Base-by-base conservation (phyloP, 192 early-diverging fungal genomes). In the Geranomyces variabilis region DNA sequence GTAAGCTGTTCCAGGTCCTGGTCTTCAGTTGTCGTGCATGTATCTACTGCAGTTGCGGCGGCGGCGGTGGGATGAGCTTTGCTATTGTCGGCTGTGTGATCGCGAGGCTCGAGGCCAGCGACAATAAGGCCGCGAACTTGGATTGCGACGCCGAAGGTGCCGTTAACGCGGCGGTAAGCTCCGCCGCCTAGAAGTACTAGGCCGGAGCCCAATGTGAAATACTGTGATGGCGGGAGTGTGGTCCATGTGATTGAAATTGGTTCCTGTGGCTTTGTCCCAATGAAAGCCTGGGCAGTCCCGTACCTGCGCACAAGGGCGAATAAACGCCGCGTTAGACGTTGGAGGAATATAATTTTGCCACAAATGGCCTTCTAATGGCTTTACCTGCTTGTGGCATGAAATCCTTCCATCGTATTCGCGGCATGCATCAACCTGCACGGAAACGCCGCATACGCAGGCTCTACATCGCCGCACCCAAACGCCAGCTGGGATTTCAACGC, bases 321-420 rank as follows among this genome's bases (percentile, higher is more conserved):
- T 26, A 44, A 30, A 62, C 19, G 14, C 29, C 51, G 31, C 15
- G 0, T 13, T 10, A 8, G 26, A n/a, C 2, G n/a, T 17, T 9
- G 15, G 19, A 28, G 12, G 65, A 14, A 70, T 12, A 15, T 33
- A n/a, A n/a, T n/a, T n/a, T n/a, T n/a, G n/a, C n/a, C n/a, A n/a
- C n/a, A n/a, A n/a, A n/a, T n/a, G n/a, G n/a, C n/a, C n/a, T n/a
- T 9, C 10, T 44, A 17, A 30, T 28, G 26, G 17, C 29, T 57
- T 5, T 69, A 74, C 73, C 73, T 68, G 57, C 73, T 74, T 31
- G 71, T 70, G 19, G 26, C 22, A 43, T 74, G 73, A 1, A 28
- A 62, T 36, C 73, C 73, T 30, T 70, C 73, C 65, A 74, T 60
- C 6, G 66, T 69, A 70, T 74, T 74, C 26, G 67, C 73, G 12